Conservation (phyloP, 257 asterid species). For the Petunia secreta region DNA sequence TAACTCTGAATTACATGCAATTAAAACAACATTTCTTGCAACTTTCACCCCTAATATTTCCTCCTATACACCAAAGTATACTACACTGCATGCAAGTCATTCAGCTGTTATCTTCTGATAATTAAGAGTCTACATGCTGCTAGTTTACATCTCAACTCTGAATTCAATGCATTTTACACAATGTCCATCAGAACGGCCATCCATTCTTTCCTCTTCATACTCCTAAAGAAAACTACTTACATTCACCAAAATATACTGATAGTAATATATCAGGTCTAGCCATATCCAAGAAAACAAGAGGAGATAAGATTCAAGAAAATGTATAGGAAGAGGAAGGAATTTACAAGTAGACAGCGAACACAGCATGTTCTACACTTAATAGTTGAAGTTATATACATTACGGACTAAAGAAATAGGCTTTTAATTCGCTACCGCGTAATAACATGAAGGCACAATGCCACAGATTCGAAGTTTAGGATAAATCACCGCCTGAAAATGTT, state of each 20-base stretch:
- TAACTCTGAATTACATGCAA: conserved; percentile 12
- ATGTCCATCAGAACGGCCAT: background rate
- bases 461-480: background rate
- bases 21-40: background rate
- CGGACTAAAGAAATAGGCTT: background rate
- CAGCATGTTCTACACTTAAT: conserved; percentile 1
- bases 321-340: background rate
- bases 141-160: background rate
- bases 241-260: background rate
- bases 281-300: conserved; percentile 16
- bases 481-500: conserved; percentile 2
- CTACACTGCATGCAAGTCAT: background rate
- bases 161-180: background rate
- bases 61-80: no score
- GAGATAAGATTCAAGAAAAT: background rate
- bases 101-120: background rate
- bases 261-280: background rate
- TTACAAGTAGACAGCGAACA: conserved; percentile 10
- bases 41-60: background rate
- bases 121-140: background rate
- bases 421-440: background rate
- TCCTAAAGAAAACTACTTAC: background rate
- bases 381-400: background rate
- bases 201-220: background rate
- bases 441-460: conserved; percentile 3